Base-by-base conservation (phyloP, 2,329 filamentous ascomycete genomes). In the Chaetomium sp. region DNA sequence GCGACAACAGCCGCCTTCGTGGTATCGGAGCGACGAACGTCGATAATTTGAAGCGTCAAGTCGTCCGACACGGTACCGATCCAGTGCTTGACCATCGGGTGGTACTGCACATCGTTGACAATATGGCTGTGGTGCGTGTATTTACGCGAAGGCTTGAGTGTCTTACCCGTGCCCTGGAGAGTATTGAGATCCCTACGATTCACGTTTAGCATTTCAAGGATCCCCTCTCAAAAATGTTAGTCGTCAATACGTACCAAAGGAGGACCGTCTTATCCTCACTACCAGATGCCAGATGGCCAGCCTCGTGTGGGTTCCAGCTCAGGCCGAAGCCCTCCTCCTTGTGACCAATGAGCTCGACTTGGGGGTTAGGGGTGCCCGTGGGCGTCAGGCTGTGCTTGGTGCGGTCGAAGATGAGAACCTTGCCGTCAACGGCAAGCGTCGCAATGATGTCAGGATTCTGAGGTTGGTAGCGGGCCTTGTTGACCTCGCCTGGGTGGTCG, bases 391-490 rank as follows among this genome's bases (percentile, higher is more conserved):
- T 86, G 70, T 97, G 92, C 79, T 96, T 97, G 52, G 92, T 95
- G 62, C 92, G 86, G 74, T 99, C 94, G 74, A 95, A 99, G 63
- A 99, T 85, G 70, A 97, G 84, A 43, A 96, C 88, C 62, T 85
- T 87, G 60, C 89, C 88, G 69, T 96, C 89, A 6, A 89, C 84
- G 61, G 89, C 91, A 73, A 96, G 86, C 0, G 94, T 96, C 3
- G 94, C 94, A 65, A 99, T 95, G 56, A 99, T 85, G 67, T 99
- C 91, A 5, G 92, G 91, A 68, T 99, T 99, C 70, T 97, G 92
- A 10, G 94, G 94, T 72, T 96, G 91, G 69, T 97, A 97, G 63
- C 94, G 86, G 12, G 94, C 95, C 76, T 97, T 99, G 79, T 99
- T 99, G 69, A 99, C 91, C 72, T 99, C 94, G 61, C 89, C 89